Evolutionary conservation across 768 basidiomycete species (phyloP).

Genomic region (Kwoniella newhampshirensis): DNA sequence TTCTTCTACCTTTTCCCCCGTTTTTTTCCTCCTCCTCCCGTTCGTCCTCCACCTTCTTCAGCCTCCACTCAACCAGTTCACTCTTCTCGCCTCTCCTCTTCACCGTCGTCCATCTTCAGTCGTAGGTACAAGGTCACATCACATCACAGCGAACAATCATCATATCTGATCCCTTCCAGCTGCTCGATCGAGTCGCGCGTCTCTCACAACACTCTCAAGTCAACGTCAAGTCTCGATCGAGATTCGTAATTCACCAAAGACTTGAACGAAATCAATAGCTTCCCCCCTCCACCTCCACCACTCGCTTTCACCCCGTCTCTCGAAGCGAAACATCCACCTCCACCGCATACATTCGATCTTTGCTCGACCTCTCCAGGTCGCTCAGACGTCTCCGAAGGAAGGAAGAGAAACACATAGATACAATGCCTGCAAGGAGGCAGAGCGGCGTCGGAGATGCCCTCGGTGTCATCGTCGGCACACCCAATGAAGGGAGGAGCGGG

Average conservation of each 20-base stretch:
- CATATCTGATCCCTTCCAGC: too few species aligned
- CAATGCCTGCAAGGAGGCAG: slow-evolving; percentile 22
- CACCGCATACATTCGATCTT: neutral
- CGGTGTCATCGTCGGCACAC: slow-evolving; percentile 2
- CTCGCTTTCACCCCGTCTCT: neutral
- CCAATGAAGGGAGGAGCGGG: slow-evolving; percentile 14
- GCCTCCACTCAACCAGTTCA: slow-evolving; percentile 17
- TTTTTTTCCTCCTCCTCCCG: neutral
- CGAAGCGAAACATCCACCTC: neutral
- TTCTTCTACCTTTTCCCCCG: neutral
- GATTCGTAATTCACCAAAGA: too few species aligned
- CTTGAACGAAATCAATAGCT: slow-evolving; percentile 1
- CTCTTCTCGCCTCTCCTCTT: neutral
- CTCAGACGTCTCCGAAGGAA: too few species aligned
- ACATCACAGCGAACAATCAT: too few species aligned
- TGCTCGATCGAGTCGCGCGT: too few species aligned
- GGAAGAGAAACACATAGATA: neutral
- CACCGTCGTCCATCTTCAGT: too few species aligned
- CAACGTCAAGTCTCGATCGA: too few species aligned
- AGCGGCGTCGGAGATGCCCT: slow-evolving; percentile 3
- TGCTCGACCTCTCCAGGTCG: neutral
- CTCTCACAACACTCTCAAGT: too few species aligned
- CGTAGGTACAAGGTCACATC: too few species aligned
- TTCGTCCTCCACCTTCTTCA: slow-evolving; percentile 1
- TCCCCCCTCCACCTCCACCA: slow-evolving; percentile 19